These are phyloP conservation scores for Sicyos edulis DNA, from an alignment of 306 rosid species.

Conservation along the genomic window DNA sequence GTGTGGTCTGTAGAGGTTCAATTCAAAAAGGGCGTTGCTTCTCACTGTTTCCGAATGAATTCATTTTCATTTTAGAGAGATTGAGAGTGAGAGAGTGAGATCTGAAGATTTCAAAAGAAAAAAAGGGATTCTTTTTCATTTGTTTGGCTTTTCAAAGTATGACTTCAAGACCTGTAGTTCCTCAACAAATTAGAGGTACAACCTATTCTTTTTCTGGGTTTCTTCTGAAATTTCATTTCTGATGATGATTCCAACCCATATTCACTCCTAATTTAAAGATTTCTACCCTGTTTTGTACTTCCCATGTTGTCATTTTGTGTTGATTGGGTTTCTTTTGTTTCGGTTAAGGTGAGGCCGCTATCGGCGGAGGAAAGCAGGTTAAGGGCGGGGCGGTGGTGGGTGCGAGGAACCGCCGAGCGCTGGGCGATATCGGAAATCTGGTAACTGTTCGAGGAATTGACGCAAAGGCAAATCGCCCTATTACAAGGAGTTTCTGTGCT, in stretches of 20 bases:
- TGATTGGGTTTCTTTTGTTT: background rate
- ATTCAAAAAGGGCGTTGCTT: background rate
- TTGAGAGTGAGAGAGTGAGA: background rate
- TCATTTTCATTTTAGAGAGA: background rate
- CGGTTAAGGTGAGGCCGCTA: slow-evolving; percentile 45
- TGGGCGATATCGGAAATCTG: slow-evolving; percentile 76
- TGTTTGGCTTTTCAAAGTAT: too few species aligned
- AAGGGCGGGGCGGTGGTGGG: slow-evolving; percentile 45
- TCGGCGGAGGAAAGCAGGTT: slow-evolving; percentile 46
- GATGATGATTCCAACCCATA: too few species aligned
- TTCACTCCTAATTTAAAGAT: too few species aligned
- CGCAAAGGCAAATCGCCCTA: slow-evolving; percentile 69
- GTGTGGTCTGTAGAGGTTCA: slow-evolving; percentile 29
- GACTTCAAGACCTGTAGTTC: too few species aligned
- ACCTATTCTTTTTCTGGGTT: too few species aligned
- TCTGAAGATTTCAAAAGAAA: too few species aligned
- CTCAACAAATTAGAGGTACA: too few species aligned
- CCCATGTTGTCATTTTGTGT: background rate
- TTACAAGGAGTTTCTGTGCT: slow-evolving; percentile 76
- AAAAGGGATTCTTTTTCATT: too few species aligned
- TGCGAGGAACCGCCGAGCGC: slow-evolving; percentile 50
- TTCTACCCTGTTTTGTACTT: too few species aligned
- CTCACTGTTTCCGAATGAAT: background rate
- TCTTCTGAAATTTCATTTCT: too few species aligned
- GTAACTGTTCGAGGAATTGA: slow-evolving; percentile 43